phyloP scores from a whole-genome alignment of 2,329 filamentous ascomycete species.

The Botryosphaeria dothidea region DNA sequence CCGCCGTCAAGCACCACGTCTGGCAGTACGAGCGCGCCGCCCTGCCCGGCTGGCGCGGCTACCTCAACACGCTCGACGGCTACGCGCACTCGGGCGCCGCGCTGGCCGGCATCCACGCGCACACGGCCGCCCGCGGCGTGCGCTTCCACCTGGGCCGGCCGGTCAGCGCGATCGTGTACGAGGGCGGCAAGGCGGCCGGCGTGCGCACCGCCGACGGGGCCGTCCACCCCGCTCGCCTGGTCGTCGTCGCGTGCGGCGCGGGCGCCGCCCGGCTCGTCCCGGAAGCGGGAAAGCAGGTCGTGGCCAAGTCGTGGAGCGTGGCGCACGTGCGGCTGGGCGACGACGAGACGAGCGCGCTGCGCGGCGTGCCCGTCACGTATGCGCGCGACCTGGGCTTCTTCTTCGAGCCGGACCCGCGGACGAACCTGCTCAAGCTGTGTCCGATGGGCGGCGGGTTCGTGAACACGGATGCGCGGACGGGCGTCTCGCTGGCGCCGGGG shows the following conservation, averaged over 20 bases:
- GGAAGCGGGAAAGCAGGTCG: slow-evolving; percentile 50
- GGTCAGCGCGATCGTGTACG: slow-evolving; percentile 43
- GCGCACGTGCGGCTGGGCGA: slow-evolving; percentile 60
- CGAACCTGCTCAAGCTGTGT: slow-evolving; percentile 61
- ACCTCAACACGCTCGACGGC: slow-evolving; percentile 59
- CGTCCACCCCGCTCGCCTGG: slow-evolving; percentile 40
- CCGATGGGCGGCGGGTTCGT: slow-evolving; percentile 59
- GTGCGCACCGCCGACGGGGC: slow-evolving; percentile 42
- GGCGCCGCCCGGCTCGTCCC: slow-evolving; percentile 51
- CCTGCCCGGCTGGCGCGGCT: slow-evolving; percentile 58
- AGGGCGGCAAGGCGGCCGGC: slow-evolving; percentile 30
- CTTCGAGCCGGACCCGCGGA: slow-evolving; percentile 63
- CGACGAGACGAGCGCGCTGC: slow-evolving; percentile 55
- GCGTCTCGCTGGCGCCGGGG: slow-evolving; percentile 45
- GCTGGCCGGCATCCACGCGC: slow-evolving; percentile 47
- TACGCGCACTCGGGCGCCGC: slow-evolving; percentile 60
- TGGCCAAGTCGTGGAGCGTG: slow-evolving; percentile 61
- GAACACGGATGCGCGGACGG: slow-evolving; percentile 49
- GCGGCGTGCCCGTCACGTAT: slow-evolving; percentile 62
- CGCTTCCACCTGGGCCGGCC: slow-evolving; percentile 46
- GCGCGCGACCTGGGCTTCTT: slow-evolving; percentile 65
- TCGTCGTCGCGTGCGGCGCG: slow-evolving; percentile 57
- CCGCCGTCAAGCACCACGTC: slow-evolving; percentile 45
- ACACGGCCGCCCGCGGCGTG: slow-evolving; percentile 45
- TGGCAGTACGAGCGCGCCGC: slow-evolving; percentile 50